Evolutionary conservation across 345 rosid genomes (phyloP), one percentile per base, ranked within the genome.

Genomic region (Conringia planisiliqua): DNA sequence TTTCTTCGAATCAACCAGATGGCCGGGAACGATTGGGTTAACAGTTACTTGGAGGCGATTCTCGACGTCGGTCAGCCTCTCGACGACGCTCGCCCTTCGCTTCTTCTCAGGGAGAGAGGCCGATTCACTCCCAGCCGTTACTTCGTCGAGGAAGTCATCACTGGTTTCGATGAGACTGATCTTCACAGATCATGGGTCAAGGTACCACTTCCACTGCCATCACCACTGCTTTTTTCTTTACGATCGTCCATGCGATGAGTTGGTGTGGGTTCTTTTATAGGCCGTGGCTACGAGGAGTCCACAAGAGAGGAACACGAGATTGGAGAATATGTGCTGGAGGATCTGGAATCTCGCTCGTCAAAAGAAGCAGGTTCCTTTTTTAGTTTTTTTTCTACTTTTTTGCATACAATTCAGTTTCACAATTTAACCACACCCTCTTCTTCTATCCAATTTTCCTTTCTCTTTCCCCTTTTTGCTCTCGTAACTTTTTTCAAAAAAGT

Each of bases 281-380:
- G 99, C 99, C 62, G 92, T 86, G 60, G 97, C 99, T 36, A 96
- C 99, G 29, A 88, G 95, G 87, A 92, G 97, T 71, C 96, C 98
- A 2, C 95, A 88, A 78, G 99, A 96, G 89, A 92, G 99, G 85
- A 92, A 96, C 32, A 96, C 97, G 1, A 80, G 99, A 62, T 72
- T 92, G 92, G 99, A 96, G 93, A 96, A 96, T 58, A 96, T 92
- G 99, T 92, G 98, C 38, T 96, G 98, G 98, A 84, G 99, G 90
- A 96, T 92, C 78, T 96, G 96, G 99, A 90, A 96, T 86, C 79
- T 92, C 71, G 99, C 98, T 81, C 96, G 99, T 66, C 96, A 92
- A 77, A 96, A 96, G 90, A 96, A 96, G 82, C 98, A 96, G 97
- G 98, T 96, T 40, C 33, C 0, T 17, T 54, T 55, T 1, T 10